Evolutionary conservation across 768 basidiomycete species (phyloP).

Genomic region (Tylopilus balloui): DNA sequence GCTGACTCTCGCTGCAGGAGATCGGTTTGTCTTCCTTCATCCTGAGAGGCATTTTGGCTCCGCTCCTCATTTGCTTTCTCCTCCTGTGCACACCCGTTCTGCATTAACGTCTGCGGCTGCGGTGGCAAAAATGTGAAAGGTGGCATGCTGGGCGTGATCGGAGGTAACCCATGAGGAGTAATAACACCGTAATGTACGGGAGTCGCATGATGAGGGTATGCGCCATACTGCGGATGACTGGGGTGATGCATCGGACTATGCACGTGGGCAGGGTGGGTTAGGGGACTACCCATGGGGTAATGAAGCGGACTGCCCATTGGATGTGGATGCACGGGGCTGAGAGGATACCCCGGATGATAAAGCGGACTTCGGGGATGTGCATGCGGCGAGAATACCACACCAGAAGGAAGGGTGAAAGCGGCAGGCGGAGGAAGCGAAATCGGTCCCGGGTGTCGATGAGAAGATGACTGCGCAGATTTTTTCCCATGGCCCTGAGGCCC

Average conservation of each 20-base stretch:
- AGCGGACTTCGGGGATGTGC: slow-evolving; percentile 37
- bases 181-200: slow-evolving; percentile 36
- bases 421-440: slow-evolving; percentile 65
- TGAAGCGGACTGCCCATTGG: slow-evolving; percentile 37
- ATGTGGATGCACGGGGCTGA: slow-evolving; percentile 27
- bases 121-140: slow-evolving; percentile 80
- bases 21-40: slow-evolving; percentile 7
- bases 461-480: slow-evolving; percentile 17
- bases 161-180: slow-evolving; percentile 80
- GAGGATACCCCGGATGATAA: slow-evolving; percentile 34
- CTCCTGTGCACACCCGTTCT: slow-evolving; percentile 12
- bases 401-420: slow-evolving; percentile 39
- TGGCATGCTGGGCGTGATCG: slow-evolving; percentile 97
- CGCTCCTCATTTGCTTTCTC: slow-evolving; percentile 1
- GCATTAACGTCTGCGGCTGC: slow-evolving; percentile 28
- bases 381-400: slow-evolving; percentile 32
- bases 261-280: slow-evolving; percentile 30
- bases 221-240: slow-evolving; percentile 25
- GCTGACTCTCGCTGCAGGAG: slow-evolving; percentile 4
- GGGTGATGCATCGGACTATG: slow-evolving; percentile 33
- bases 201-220: slow-evolving; percentile 22
- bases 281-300: slow-evolving; percentile 32
- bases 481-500: slow-evolving; percentile 13
- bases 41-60: background rate
- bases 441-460: slow-evolving; percentile 60